phyloP scores from a whole-genome alignment of 176 grass and related monocot genomes.

The Carex pumila region DNA sequence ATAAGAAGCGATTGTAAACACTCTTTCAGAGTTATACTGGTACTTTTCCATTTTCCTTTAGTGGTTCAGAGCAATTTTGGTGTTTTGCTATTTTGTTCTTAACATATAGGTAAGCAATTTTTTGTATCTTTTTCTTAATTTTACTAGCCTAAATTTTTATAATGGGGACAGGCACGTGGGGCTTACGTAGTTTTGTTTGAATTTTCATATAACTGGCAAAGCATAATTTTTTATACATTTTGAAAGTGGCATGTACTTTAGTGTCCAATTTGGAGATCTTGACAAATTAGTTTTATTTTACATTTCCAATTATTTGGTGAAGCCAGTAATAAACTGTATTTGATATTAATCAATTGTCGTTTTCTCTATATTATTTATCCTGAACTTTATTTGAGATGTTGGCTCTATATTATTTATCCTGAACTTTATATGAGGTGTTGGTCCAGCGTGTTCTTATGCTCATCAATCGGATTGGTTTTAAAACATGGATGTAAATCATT shows the following conservation, averaged over 20 bases:
- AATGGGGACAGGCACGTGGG: background rate
- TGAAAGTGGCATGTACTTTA: background rate
- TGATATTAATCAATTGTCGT: background rate
- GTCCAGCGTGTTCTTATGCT: too few relatives aligned
- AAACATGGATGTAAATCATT: too few relatives aligned
- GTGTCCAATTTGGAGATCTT: background rate
- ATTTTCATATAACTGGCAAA: background rate
- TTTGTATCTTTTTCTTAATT: background rate
- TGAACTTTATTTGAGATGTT: background rate
- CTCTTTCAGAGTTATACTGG: background rate
- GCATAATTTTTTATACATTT: background rate
- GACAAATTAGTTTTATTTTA: background rate
- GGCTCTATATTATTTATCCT: background rate
- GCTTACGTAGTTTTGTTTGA: constrained; percentile 3
- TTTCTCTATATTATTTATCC: background rate
- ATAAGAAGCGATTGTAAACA: constrained; percentile 65
- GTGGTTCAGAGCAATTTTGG: constrained; percentile 5
- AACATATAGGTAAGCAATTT: constrained; percentile 6
- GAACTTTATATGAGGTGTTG: background rate
- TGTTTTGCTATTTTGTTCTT: background rate
- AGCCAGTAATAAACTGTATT: background rate
- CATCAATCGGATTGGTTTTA: too few relatives aligned
- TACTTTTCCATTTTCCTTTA: constrained; percentile 11
- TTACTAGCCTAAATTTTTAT: constrained; percentile 14
- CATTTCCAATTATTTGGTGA: background rate